These are phyloP conservation scores for Neofusicoccum cordaticola DNA, from an alignment of 2,329 filamentous ascomycete species.

Conservation along the genomic window DNA sequence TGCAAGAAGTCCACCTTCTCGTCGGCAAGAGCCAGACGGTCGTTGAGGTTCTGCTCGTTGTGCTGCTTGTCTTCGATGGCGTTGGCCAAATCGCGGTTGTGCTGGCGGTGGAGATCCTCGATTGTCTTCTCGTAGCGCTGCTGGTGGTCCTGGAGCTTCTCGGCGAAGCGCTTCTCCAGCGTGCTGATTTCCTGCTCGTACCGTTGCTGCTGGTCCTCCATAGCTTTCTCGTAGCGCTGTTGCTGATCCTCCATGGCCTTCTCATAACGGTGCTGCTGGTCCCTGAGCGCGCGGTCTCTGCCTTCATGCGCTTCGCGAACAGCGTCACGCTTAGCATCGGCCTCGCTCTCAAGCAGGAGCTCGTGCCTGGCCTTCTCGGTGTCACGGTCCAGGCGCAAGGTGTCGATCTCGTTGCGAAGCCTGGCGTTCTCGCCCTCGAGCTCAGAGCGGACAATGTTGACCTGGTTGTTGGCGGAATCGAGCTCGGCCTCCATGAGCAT, in stretches of 20 bases:
- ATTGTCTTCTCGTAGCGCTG: constrained; percentile 67
- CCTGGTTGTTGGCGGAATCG: constrained; percentile 78
- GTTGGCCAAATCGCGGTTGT: constrained; percentile 63
- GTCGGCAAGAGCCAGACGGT: constrained; percentile 76
- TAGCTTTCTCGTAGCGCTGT: constrained; percentile 34
- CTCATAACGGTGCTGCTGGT: constrained; percentile 57
- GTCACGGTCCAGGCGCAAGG: constrained; percentile 74
- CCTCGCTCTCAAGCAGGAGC: constrained; percentile 78
- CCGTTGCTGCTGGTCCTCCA: constrained; percentile 42
- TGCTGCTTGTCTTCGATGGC: constrained; percentile 78
- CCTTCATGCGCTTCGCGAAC: constrained; percentile 54
- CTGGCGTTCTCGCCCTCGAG: constrained; percentile 75
- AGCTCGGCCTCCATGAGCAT: constrained; percentile 77
- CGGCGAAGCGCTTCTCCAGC: constrained; percentile 45
- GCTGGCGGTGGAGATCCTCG: constrained; percentile 65
- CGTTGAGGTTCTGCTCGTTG: constrained; percentile 73
- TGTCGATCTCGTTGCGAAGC: constrained; percentile 72
- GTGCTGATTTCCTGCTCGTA: constrained; percentile 34
- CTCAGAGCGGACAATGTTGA: constrained; percentile 77
- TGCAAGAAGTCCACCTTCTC: constrained; percentile 83
- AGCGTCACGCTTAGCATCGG: constrained; percentile 63
- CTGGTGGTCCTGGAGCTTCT: constrained; percentile 27
- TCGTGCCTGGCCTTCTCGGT: constrained; percentile 78
- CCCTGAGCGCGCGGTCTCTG: constrained; percentile 54
- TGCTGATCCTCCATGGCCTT: constrained; percentile 21